A percentile compares a stretch with the other conserved stretches of the same genome.
These are phyloP conservation scores for Cadophora sp. DNA, from an alignment of 2,329 filamentous ascomycete species.

Conservation along the genomic window DNA sequence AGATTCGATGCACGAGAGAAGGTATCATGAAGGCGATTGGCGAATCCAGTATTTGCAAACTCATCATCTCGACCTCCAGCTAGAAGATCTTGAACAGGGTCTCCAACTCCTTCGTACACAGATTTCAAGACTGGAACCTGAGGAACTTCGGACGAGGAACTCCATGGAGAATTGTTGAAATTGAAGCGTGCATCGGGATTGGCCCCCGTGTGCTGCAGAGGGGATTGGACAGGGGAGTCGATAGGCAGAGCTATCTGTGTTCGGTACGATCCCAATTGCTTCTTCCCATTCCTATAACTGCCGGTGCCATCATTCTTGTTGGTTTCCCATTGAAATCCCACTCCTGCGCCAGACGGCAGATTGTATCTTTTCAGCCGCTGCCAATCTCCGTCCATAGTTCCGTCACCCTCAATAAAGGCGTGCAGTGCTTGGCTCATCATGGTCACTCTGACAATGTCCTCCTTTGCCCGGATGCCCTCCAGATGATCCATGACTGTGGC, in stretches of 20 bases:
- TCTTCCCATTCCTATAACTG: constrained; percentile 21
- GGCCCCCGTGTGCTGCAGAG: constrained; percentile 30
- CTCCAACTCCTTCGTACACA: constrained; percentile 28
- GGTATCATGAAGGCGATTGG: constrained; percentile 33
- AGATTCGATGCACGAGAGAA: constrained; percentile 43
- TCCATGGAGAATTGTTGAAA: constrained; percentile 37
- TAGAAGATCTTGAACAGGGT: constrained; percentile 13
- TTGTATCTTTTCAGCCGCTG: constrained; percentile 37
- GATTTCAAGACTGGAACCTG: constrained; percentile 29
- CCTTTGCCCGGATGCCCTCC: constrained; percentile 59
- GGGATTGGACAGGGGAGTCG: constrained; percentile 25
- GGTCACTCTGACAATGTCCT: constrained; percentile 58
- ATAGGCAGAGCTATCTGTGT: not conserved
- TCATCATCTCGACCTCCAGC: constrained; percentile 26
- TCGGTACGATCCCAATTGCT: constrained; percentile 14
- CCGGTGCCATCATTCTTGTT: constrained; percentile 31
- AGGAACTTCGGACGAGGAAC: constrained; percentile 30
- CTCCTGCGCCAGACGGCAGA: constrained; percentile 32
- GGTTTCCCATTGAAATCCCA: constrained; percentile 37
- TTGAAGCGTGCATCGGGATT: constrained; percentile 28
- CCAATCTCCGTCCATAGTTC: constrained; percentile 40
- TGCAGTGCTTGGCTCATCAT: constrained; percentile 60
- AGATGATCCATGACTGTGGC: constrained; percentile 65
- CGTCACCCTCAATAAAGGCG: constrained; percentile 56
- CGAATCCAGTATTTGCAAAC: constrained; percentile 34